Percentiles rank a stretch among this genome's conserved stretches.
These are phyloP conservation scores for Globisporangium irregulare DNA, from an alignment of 352 stramenopile genomes.

Conservation along the genomic window DNA sequence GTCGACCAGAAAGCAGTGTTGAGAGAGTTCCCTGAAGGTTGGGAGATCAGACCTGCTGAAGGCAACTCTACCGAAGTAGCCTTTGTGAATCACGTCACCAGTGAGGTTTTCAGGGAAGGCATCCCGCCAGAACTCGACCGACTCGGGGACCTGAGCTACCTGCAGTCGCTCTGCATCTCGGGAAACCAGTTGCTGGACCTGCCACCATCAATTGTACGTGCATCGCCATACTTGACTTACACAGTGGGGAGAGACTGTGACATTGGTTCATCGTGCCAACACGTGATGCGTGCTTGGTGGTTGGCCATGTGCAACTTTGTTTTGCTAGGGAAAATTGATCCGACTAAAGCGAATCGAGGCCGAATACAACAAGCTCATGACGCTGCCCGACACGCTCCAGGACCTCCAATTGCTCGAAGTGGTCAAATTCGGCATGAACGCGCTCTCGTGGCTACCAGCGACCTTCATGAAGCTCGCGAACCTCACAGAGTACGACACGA, in stretches of 20 bases:
- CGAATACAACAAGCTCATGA: constrained; percentile 67
- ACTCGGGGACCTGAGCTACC: constrained; percentile 37
- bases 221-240: not conserved
- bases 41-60: constrained; percentile 40
- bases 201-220: constrained; percentile 57
- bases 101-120: constrained; percentile 20
- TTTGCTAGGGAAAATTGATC: constrained; percentile 46
- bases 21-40: constrained; percentile 34
- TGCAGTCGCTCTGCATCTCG: constrained; percentile 47
- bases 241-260: too few species aligned
- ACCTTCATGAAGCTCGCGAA: constrained; percentile 48
- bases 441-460: constrained; percentile 39
- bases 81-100: constrained; percentile 51
- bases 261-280: not conserved
- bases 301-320: constrained; percentile 9
- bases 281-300: not conserved
- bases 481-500: constrained; percentile 45
- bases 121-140: constrained; percentile 55
- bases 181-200: constrained; percentile 63
- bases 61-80: constrained; percentile 32
- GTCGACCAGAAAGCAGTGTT: constrained; percentile 6
- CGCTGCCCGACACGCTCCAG: constrained; percentile 53
- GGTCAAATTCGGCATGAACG: constrained; percentile 59
- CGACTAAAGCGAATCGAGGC: constrained; percentile 55
- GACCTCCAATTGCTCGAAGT: constrained; percentile 43